phyloP scores from a whole-genome alignment of 768 basidiomycete species.

The Pleurotus tuber-regium region DNA sequence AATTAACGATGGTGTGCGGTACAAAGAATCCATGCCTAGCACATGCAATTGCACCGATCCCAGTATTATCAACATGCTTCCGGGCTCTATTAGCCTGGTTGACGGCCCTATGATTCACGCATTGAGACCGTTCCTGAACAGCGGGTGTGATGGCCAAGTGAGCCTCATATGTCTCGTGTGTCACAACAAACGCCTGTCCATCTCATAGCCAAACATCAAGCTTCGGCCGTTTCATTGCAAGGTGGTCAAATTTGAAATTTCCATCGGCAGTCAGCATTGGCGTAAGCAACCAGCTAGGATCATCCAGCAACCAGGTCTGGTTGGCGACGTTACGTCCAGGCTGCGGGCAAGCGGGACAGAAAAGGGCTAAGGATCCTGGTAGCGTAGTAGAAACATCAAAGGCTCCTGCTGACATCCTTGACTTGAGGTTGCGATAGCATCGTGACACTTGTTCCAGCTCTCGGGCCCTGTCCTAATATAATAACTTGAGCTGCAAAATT shows the following conservation, averaged over 20 bases:
- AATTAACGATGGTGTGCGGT: constrained; percentile 19
- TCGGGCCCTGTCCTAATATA: background rate
- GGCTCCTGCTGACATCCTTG: background rate
- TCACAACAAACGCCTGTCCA: background rate
- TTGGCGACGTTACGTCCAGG: background rate
- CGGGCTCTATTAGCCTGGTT: background rate
- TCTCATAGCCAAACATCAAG: background rate
- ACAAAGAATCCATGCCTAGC: constrained; percentile 20
- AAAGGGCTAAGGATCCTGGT: constrained; percentile 2
- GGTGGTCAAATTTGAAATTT: constrained; percentile 14
- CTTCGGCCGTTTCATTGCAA: background rate
- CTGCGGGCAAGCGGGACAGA: constrained; percentile 17
- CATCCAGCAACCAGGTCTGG: background rate
- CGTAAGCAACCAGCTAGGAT: background rate
- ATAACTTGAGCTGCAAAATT: background rate
- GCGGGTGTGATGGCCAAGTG: no score
- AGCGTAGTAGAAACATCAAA: background rate
- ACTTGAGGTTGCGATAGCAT: constrained; percentile 5
- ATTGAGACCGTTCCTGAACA: no score
- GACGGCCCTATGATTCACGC: constrained; percentile 8
- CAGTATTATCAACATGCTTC: constrained; percentile 12
- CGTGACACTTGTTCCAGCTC: background rate
- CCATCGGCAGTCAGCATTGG: constrained; percentile 5
- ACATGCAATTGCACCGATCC: constrained; percentile 17
- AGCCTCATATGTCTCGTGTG: background rate